A percentile compares a stretch with the other conserved stretches of the same genome.
Evolutionary conservation across 768 basidiomycete species (phyloP).

Genomic region (Tylopilus sp.): DNA sequence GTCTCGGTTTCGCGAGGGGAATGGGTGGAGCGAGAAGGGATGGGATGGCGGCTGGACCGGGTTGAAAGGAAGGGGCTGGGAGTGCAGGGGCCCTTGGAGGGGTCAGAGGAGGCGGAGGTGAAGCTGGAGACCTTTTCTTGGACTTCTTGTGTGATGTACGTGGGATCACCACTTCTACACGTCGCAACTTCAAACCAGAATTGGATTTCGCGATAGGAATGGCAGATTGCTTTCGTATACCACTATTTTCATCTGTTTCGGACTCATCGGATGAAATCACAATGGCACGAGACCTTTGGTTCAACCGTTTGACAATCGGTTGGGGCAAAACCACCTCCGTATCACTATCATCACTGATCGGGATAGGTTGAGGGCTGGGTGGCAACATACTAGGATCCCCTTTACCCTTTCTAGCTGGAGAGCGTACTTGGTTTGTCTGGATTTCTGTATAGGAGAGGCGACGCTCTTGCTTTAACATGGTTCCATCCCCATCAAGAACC

Average conservation of each 20-base stretch:
- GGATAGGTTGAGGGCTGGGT: slow-evolving; percentile 14
- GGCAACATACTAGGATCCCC: neutral
- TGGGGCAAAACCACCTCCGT: slow-evolving; percentile 24
- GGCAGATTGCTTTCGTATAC: slow-evolving; percentile 1
- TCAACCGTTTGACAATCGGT: slow-evolving; percentile 9
- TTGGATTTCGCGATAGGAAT: slow-evolving; percentile 9
- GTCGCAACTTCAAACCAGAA: slow-evolving; percentile 17
- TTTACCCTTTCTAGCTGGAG: slow-evolving; percentile 8
- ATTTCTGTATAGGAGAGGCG: slow-evolving; percentile 50
- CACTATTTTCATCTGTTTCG: slow-evolving; percentile 29
- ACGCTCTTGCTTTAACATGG: slow-evolving; percentile 55
- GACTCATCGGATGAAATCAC: slow-evolving; percentile 50
- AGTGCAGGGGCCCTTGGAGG: slow-evolving; percentile 2
- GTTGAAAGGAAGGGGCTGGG: neutral
- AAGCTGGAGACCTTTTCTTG: slow-evolving; percentile 15
- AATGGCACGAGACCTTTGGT: slow-evolving; percentile 18
- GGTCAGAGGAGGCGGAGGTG: neutral
- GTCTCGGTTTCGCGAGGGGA: slow-evolving; percentile 45
- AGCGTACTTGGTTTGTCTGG: slow-evolving; percentile 31
- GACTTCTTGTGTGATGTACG: slow-evolving; percentile 23
- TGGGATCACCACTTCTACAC: slow-evolving; percentile 45
- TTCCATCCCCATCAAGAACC: slow-evolving; percentile 59
- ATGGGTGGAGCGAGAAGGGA: slow-evolving; percentile 6
- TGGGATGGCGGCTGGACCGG: neutral
- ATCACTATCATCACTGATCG: slow-evolving; percentile 29